Evolutionary conservation across 2,329 filamentous ascomycete genomes (phyloP), one percentile per base, ranked within the genome.

Genomic region (Hirsutella thompsonii): DNA sequence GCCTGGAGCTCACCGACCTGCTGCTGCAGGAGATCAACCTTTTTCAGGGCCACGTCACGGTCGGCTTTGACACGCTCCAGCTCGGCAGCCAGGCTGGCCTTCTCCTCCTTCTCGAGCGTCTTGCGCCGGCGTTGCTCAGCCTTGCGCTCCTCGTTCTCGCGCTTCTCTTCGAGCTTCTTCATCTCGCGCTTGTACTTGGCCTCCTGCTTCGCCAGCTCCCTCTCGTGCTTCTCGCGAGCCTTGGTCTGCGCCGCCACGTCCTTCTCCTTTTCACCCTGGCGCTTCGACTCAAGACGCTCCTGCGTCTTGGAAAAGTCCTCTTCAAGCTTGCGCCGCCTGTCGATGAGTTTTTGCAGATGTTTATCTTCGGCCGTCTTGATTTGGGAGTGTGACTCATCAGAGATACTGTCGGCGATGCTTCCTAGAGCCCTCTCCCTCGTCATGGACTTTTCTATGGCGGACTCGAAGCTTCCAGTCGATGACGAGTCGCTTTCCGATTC

Each of bases 141-240:
- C 57, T 80, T 82, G 49, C 64, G 67, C 44, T 76, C 67, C 52
- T 87, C 82, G 43, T 69, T 71, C 43, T 68, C 65, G 37, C 75
- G 74, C 60, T 76, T 77, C 47, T 76, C 70, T 47, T 84, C 75
- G 2, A 83, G 61, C 57, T 79, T 81, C 46, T 64, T 63, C 36
- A 83, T 62, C 52, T 86, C 80, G 11, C 69, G 70, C 46, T 72
- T 69, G 49, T 80, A 79, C 49, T 79, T 81, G 28, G 78, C 78
- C 48, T 81, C 74, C 40, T 80, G 74, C 53, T 81, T 83, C 35
- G 74, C 72, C 0, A 79, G 55, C 47, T 82, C 77, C 37, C 64
- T 67, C 36, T 76, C 71, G 55, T 83, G 76, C 52, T 74, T 79
- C 53, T 81, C 76, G 23, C 72, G 69, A 8, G 77, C 66, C 55